These are phyloP conservation scores for Brachypodium distachyon DNA, from an alignment of 202 grass and related monocot genomes.

Conservation along the genomic window DNA sequence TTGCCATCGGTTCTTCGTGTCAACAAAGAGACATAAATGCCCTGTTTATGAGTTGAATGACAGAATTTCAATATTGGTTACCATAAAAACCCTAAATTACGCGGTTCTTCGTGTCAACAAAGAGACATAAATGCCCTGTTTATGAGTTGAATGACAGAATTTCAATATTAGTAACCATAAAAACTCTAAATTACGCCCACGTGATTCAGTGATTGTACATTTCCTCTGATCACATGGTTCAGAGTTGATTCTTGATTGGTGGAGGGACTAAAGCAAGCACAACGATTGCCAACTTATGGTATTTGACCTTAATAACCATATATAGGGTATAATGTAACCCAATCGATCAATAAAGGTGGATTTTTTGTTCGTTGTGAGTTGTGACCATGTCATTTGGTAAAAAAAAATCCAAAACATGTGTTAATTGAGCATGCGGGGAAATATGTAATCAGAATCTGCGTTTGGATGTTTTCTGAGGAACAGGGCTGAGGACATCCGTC, in stretches of 20 bases:
- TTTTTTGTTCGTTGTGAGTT: background rate
- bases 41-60: conserved; percentile 3
- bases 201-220: background rate
- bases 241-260: background rate
- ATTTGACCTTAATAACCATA: background rate
- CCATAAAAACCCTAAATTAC: background rate
- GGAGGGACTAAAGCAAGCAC: background rate
- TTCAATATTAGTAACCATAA: background rate
- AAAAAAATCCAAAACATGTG: background rate
- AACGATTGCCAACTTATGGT: background rate
- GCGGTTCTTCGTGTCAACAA: background rate
- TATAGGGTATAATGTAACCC: background rate
- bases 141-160: conserved; percentile 5
- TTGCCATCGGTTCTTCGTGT: conserved; percentile 7
- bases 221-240: background rate
- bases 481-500: background rate
- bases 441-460: background rate
- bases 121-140: background rate
- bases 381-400: background rate
- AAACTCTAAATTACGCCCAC: background rate
- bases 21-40: background rate
- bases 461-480: background rate
- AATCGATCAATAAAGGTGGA: background rate
- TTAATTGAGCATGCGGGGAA: background rate
- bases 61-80: background rate